These are phyloP conservation scores for Suhomyces sp. DNA, from an alignment of 805 yeast genomes.

Conservation along the genomic window DNA sequence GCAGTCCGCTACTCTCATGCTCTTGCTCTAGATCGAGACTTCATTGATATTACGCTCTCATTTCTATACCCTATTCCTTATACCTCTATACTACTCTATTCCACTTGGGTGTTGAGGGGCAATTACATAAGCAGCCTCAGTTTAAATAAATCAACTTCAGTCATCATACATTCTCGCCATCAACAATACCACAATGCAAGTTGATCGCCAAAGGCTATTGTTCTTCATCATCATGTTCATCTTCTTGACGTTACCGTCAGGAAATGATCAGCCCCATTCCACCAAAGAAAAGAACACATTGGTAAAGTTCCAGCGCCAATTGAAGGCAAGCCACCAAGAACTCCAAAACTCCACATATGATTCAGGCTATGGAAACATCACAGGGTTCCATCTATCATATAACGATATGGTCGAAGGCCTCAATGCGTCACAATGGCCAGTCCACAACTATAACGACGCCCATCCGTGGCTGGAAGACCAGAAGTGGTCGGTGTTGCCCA, in stretches of 20 bases:
- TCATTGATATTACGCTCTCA: too few species aligned
- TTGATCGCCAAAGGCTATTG: constrained; percentile 35
- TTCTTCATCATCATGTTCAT: constrained; percentile 35
- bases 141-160: background rate
- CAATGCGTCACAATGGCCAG: constrained; percentile 55
- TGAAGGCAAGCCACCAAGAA: constrained; percentile 15
- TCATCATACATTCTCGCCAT: background rate
- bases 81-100: too few species aligned
- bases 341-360: constrained; percentile 43
- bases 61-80: too few species aligned
- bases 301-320: constrained; percentile 20
- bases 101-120: background rate
- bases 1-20: too few species aligned
- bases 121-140: background rate
- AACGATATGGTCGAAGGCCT: constrained; percentile 50
- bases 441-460: constrained; percentile 45
- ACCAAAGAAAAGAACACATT: background rate
- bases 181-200: constrained; percentile 4
- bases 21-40: too few species aligned
- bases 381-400: constrained; percentile 70
- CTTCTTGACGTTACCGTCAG: constrained; percentile 30
- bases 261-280: constrained; percentile 6
- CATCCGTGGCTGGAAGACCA: constrained; percentile 46
- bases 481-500: constrained; percentile 57
- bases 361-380: constrained; percentile 64